These are phyloP conservation scores for Kewa caespitosa DNA, from an alignment of 179 eudicot genomes.

Conservation along the genomic window DNA sequence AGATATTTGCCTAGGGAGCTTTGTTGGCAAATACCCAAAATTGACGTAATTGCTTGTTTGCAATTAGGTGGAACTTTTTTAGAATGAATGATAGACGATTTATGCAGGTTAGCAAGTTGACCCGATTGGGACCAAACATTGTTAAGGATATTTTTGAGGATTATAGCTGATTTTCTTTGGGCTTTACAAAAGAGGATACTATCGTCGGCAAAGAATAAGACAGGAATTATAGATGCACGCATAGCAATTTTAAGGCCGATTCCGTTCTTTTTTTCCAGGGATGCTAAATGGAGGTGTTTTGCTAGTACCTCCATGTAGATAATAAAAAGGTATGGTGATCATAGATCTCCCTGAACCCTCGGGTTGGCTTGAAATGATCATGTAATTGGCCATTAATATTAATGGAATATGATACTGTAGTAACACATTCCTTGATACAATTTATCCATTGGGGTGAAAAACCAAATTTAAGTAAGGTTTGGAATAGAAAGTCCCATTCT, in stretches of 20 bases:
- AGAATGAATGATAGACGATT: not conserved
- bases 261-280: not conserved
- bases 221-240: not conserved
- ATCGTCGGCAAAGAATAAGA: not conserved
- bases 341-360: not conserved
- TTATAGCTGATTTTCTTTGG: too few relatives aligned
- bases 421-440: not conserved
- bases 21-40: not conserved
- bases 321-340: not conserved
- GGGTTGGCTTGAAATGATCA: not conserved
- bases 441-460: not conserved
- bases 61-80: not conserved
- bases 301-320: not conserved
- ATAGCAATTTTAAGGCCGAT: not conserved
- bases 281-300: not conserved
- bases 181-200: not conserved
- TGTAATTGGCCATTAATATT: not conserved
- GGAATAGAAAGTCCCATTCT: not conserved
- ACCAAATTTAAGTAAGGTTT: not conserved
- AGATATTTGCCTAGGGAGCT: not conserved
- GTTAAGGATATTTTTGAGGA: not conserved
- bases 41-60: not conserved
- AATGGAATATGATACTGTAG: not conserved
- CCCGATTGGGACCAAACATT: not conserved
- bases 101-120: not conserved